Evolutionary conservation across 2,329 filamentous ascomycete genomes (phyloP).

Genomic region (Peltaster fructicola): DNA sequence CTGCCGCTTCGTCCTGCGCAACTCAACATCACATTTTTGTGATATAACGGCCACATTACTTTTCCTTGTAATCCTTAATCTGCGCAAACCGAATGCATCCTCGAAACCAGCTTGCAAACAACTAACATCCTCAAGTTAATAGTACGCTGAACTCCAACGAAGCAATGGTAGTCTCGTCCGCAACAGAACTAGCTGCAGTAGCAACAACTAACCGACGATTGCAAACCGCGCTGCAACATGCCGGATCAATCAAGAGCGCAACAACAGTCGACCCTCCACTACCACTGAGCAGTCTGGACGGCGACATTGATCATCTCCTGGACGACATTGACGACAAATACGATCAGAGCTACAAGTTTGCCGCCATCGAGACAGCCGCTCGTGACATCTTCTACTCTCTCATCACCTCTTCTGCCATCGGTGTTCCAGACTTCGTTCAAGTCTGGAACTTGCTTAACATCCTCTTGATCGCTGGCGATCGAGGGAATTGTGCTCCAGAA

Average conservation of each 20-base stretch:
- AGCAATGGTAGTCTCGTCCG: slow-evolving; percentile 12
- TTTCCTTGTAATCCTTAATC: no score
- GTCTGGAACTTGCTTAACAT: slow-evolving; percentile 93
- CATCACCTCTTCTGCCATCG: slow-evolving; percentile 45
- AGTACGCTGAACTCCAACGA: no score
- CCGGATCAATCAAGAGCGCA: slow-evolving; percentile 22
- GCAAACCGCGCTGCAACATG: slow-evolving; percentile 23
- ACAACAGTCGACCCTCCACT: slow-evolving; percentile 27
- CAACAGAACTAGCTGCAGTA: slow-evolving; percentile 13
- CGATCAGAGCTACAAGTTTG: slow-evolving; percentile 23
- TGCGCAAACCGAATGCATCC: no score
- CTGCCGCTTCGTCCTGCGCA: no score
- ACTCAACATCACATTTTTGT: no score
- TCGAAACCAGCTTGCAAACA: no score
- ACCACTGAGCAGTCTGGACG: slow-evolving; percentile 22
- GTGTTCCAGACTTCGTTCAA: slow-evolving; percentile 58
- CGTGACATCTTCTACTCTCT: slow-evolving; percentile 55
- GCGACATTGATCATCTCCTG: slow-evolving; percentile 11
- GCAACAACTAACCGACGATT: slow-evolving; percentile 16
- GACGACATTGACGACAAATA: slow-evolving; percentile 12
- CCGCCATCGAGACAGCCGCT: slow-evolving; percentile 67
- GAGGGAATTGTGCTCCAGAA: slow-evolving; percentile 49
- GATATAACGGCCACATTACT: no score
- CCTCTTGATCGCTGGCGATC: slow-evolving; percentile 62
- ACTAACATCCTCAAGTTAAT: no score